Base-by-base conservation (phyloP, 1,139 yeast species). In the Saccharomyces hybrid region DNA sequence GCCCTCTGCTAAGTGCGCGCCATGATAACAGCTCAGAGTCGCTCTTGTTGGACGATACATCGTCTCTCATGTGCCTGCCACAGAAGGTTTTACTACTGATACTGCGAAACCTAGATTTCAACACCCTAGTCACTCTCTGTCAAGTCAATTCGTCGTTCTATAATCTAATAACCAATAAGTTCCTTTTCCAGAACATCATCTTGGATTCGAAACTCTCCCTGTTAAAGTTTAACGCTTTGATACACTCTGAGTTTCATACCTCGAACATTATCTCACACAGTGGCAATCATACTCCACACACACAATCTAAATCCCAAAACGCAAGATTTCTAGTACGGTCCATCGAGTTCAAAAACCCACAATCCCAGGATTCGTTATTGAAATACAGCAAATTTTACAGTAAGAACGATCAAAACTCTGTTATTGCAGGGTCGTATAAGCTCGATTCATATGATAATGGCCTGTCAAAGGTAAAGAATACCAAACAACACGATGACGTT, bases 321-420 rank as follows among this genome's bases (percentile, higher is more conserved):
- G 60, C 61, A 12, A 57, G 71, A 46, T 65, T 66, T 51, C 51
- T 66, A 24, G 65, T 67, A 2, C 58, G 60, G 21, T 56, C 65
- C 8, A 58, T 66, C 14, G 69, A 67, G 48, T 68, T 68, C 55
- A 58, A 56, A 11, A 57, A 66, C 44, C 72, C 72, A 4, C 65
- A 65, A 50, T 67, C 65, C 46, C 69, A 66, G 48, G 71, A 68
- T 51, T 67, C 71, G n/a, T 44, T 67, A 6, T 57, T 67, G 53
- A 68, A 68, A 55, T 68, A 67, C 52, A 61, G 68, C 49, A 65
- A 62, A 48, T 67, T 58, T 50, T 60, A 66, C 49, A 58, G 55
- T 26, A 59, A 51, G 32, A 56, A 54, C 3, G 57, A 53, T 3
- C 55, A 58, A 2, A 49, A 47, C 11, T 52, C 64, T 1, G 52